Evolutionary conservation across 257 asterid species (phyloP), one percentile per base, ranked within the genome.

Genomic region (Scutellaria barbata): DNA sequence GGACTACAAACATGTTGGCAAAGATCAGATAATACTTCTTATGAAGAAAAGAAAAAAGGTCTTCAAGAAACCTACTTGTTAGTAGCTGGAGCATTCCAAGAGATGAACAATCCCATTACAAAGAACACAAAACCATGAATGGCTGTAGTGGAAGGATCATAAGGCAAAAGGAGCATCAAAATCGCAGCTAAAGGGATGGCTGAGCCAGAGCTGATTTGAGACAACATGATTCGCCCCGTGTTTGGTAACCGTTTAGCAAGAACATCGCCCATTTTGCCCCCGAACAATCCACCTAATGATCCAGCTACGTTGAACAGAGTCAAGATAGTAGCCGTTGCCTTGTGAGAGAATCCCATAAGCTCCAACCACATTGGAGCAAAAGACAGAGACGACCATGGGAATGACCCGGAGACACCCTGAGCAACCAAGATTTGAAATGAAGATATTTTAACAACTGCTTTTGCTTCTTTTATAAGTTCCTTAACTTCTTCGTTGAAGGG

Each of bases 31-130:
- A 13, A 6, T 33, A 60, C 11, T 10, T 55, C 16, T 14, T 63
- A 40, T 10, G 12, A 17, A 54, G 11, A 54, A 53, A 53, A 53
- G 1, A 18, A 20, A 61, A 1, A 1, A 11, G 48, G 39, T 14
- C 43, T 22, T 6, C 40, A 30, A 72, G 71, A 58, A 4, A 76
- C 87, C 0, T 87, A 93, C 98, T 86, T 86, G 90, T 90, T 94
- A 52, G 98, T 85, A 6, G 98, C 96, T 1, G 95, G 90, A 76
- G 82, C 92, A 74, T 89, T 87, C 98, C 98, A 94, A 53, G 96
- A 82, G 55, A 83, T 74, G 80, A 69, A 65, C 0, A 87, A 83
- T 62, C 98, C 97, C 90, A 85, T 86, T 67, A 89, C 40, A 61
- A 87, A 78, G 81, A 94, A 77, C 73, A 91, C 89, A 0, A 89